Evolutionary conservation across 2,329 filamentous ascomycete species (phyloP).

Genomic region (Zymoseptoria pseudotritici): DNA sequence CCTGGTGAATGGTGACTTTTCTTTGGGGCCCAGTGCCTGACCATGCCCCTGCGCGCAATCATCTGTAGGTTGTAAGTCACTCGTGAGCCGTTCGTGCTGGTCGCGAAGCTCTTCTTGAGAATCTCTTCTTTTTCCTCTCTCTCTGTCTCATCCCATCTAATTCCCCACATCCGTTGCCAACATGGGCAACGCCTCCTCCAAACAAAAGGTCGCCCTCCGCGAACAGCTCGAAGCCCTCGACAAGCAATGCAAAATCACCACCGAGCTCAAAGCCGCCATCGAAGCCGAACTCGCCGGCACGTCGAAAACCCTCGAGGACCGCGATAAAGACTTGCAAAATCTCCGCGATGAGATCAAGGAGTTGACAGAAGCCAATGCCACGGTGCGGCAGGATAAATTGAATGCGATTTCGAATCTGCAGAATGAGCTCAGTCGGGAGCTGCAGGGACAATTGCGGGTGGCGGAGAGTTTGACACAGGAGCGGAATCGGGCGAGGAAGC

Average conservation of each 20-base stretch:
- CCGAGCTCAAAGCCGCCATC: neutral
- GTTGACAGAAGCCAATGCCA: neutral
- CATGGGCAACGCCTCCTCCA: constrained; percentile 2
- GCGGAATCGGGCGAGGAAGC: constrained; percentile 4
- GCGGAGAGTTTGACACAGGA: constrained; percentile 7
- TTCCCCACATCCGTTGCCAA: neutral
- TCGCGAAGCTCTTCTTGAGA: neutral
- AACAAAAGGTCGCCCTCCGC: neutral
- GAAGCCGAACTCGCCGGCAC: constrained; percentile 1
- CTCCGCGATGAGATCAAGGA: neutral
- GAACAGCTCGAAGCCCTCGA: neutral
- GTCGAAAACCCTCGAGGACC: neutral
- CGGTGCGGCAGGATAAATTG: constrained; percentile 1
- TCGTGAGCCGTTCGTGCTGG: neutral
- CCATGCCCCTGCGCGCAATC: neutral
- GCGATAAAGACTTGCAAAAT: neutral
- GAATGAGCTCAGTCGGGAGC: constrained; percentile 1
- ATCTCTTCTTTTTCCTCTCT: neutral
- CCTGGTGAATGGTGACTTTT: neutral
- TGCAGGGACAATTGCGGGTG: constrained; percentile 5
- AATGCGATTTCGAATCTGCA: neutral
- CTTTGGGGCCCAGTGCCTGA: neutral
- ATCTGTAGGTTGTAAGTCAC: neutral
- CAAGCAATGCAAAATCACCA: neutral
- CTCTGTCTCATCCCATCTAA: neutral